These are phyloP conservation scores for Stephanodiscus minutulus DNA, from an alignment of 108 stramenopile genomes.

Conservation along the genomic window DNA sequence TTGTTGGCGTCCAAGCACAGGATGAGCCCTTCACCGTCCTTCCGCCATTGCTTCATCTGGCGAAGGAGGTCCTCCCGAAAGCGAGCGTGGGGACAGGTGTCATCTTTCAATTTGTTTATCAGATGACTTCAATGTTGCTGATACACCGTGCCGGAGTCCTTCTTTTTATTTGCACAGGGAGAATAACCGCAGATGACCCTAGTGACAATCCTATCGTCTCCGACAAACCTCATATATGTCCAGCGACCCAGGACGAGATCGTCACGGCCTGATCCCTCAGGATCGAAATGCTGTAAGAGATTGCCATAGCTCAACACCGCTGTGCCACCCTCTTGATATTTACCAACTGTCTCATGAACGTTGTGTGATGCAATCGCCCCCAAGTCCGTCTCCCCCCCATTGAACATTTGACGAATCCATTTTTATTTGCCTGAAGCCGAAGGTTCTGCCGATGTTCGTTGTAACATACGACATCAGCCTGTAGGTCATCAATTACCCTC, in stretches of 20 bases:
- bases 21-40: neutral
- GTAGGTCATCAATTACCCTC: slow-evolving; percentile 3
- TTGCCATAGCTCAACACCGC: slow-evolving; percentile 2
- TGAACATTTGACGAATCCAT: slow-evolving; percentile 20
- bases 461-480: slow-evolving; percentile 3
- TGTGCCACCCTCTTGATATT: slow-evolving; percentile 21
- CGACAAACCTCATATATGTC: slow-evolving; percentile 13
- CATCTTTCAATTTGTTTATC: slow-evolving; percentile 10
- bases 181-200: neutral
- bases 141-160: neutral
- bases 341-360: slow-evolving; percentile 7
- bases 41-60: neutral
- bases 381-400: slow-evolving; percentile 6
- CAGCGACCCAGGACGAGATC: slow-evolving; percentile 8
- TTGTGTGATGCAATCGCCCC: slow-evolving; percentile 5
- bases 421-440: neutral
- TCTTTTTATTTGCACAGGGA: slow-evolving; percentile 3
- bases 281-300: slow-evolving; percentile 5
- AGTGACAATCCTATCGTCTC: neutral
- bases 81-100: slow-evolving; percentile 5
- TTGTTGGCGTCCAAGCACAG: slow-evolving; percentile 3
- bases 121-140: slow-evolving; percentile 4
- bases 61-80: no score
- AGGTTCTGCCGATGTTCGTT: slow-evolving; percentile 20
- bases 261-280: slow-evolving; percentile 3